Conservation (phyloP, 1,139 yeast genomes). For the Blastobotrys elegans region DNA sequence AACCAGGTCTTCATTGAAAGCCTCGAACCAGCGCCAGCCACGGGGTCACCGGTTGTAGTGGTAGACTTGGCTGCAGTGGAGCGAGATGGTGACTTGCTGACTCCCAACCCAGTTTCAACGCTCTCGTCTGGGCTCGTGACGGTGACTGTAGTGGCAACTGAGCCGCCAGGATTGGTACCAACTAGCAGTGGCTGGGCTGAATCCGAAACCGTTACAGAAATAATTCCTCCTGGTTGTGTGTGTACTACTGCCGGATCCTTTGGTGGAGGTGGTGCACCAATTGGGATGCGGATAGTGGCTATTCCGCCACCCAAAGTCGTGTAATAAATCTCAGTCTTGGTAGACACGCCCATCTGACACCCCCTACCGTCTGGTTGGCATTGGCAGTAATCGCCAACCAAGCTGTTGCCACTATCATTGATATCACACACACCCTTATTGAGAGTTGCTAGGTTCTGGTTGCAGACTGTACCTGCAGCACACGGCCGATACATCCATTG, state of each 20-base stretch:
- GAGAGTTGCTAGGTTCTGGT: not conserved
- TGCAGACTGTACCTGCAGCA: conserved; percentile 7
- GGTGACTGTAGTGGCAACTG: too few relatives aligned
- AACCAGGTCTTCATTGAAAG: not conserved
- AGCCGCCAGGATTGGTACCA: too few relatives aligned
- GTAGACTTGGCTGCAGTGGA: too few relatives aligned
- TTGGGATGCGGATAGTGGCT: not conserved
- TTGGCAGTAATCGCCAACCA: conserved; percentile 1
- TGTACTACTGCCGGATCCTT: too few relatives aligned
- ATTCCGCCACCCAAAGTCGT: not conserved
- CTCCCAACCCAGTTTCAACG: too few relatives aligned
- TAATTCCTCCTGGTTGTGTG: too few relatives aligned
- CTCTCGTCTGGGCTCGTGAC: too few relatives aligned
- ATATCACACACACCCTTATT: not conserved
- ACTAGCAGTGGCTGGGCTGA: too few relatives aligned
- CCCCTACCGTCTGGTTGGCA: conserved; percentile 2
- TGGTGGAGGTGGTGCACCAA: too few relatives aligned
- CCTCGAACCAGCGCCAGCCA: not conserved
- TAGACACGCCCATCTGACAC: not conserved
- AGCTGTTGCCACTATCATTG: not conserved
- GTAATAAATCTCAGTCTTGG: not conserved
- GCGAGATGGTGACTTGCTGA: too few relatives aligned
- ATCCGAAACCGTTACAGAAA: too few relatives aligned
- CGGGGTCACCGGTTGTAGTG: not conserved
- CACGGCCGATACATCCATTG: conserved; percentile 4